phyloP scores from a whole-genome alignment of 345 rosid genomes.

The Brassica incana region DNA sequence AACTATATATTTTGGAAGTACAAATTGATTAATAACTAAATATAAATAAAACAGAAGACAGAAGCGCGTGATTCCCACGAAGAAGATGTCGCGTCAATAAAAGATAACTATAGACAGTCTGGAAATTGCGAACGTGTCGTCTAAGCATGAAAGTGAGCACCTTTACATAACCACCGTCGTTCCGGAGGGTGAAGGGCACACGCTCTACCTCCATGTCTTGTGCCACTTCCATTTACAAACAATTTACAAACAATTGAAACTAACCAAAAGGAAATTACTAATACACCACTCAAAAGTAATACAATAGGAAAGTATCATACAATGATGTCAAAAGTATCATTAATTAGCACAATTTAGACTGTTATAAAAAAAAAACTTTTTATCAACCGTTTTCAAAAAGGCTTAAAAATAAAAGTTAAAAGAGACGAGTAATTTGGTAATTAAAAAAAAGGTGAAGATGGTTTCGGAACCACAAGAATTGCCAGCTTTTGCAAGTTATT shows the following conservation, averaged over 20 bases:
- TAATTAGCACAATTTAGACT: neutral
- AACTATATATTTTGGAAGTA: neutral
- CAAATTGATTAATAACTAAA: too few species aligned
- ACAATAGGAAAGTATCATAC: neutral
- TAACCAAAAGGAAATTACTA: neutral
- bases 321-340: neutral
- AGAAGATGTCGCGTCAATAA: constrained; percentile 18
- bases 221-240: neutral
- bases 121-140: constrained; percentile 24
- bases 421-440: neutral
- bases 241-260: neutral
- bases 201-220: constrained; percentile 4
- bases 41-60: neutral
- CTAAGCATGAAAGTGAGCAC: constrained; percentile 28
- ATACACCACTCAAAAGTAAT: neutral
- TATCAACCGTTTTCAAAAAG: neutral
- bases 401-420: neutral
- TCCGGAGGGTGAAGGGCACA: constrained; percentile 3
- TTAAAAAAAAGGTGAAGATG: too few species aligned
- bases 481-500: too few species aligned
- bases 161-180: constrained; percentile 1
- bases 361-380: neutral
- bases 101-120: constrained; percentile 17
- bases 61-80: constrained; percentile 24
- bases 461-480: too few species aligned